These are phyloP conservation scores for Auriscalpium vulgare DNA, from an alignment of 768 basidiomycete genomes.

Conservation along the genomic window DNA sequence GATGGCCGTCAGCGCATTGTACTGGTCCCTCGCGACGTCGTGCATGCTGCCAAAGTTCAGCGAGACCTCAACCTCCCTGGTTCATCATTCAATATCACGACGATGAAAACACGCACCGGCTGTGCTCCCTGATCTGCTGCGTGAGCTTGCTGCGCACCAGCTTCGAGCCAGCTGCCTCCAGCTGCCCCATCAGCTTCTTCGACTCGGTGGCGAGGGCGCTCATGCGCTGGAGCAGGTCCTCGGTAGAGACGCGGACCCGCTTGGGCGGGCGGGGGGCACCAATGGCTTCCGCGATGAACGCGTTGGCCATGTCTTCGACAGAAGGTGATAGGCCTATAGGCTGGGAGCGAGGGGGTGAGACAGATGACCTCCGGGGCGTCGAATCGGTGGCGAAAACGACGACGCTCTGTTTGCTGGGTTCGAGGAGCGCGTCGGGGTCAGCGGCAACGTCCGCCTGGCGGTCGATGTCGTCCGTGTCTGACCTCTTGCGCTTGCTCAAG, in stretches of 20 bases:
- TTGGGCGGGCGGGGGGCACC: not conserved
- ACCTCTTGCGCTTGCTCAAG: conserved; percentile 30
- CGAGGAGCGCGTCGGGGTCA: not conserved
- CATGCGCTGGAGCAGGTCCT: not conserved
- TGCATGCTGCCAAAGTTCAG: not conserved
- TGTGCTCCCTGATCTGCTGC: not conserved
- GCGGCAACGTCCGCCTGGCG: conserved; percentile 27
- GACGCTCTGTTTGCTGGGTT: not conserved
- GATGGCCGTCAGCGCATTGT: too few relatives aligned
- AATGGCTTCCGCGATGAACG: not conserved
- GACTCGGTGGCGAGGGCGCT: not conserved
- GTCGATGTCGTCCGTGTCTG: conserved; percentile 16
- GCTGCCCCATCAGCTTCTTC: not conserved
- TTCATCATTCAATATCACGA: not conserved
- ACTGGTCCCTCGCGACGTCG: too few relatives aligned
- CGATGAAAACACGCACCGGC: not conserved
- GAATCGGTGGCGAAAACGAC: not conserved
- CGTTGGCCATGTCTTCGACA: not conserved
- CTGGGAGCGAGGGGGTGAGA: not conserved
- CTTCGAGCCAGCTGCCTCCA: not conserved
- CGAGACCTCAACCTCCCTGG: not conserved
- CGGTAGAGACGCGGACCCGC: not conserved
- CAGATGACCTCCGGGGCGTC: not conserved
- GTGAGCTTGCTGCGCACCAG: not conserved
- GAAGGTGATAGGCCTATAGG: not conserved